A percentile compares a stretch with the other conserved stretches of the same genome.
Conservation (phyloP, 2,329 filamentous ascomycete genomes). For the Aspergillus sp. region DNA sequence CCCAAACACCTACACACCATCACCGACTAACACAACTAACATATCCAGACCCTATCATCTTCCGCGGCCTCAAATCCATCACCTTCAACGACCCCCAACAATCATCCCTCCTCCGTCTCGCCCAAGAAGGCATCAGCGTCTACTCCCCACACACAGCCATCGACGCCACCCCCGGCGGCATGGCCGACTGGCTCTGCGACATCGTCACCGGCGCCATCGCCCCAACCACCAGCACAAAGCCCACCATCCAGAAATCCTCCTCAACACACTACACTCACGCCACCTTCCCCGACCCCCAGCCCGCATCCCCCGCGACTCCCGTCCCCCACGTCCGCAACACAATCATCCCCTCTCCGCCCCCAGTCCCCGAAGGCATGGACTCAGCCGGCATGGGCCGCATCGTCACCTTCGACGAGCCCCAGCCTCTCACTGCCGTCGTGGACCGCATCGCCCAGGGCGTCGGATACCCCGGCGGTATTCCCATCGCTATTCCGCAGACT, state of each 20-base stretch:
- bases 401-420: constrained; percentile 56
- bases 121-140: constrained; percentile 85
- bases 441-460: constrained; percentile 63
- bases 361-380: constrained; percentile 41
- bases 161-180: constrained; percentile 78
- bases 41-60: constrained; percentile 84
- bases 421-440: constrained; percentile 61
- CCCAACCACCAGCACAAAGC: constrained; percentile 6
- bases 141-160: constrained; percentile 96
- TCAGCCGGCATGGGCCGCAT: constrained; percentile 64
- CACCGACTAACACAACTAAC: neutral
- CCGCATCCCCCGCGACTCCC: constrained; percentile 31
- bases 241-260: constrained; percentile 19
- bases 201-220: constrained; percentile 64
- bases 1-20: neutral
- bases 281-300: constrained; percentile 39
- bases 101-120: constrained; percentile 76
- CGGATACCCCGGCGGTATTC: constrained; percentile 67
- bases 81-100: constrained; percentile 86
- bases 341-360: constrained; percentile 51
- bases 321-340: constrained; percentile 56
- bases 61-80: constrained; percentile 85
- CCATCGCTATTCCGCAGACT: constrained; percentile 65
- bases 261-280: constrained; percentile 44
- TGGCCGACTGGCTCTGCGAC: constrained; percentile 93